Evolutionary conservation across 441 rosid genomes (phyloP), one percentile per base, ranked within the genome.

Genomic region (Pelargonium cotyledonis): DNA sequence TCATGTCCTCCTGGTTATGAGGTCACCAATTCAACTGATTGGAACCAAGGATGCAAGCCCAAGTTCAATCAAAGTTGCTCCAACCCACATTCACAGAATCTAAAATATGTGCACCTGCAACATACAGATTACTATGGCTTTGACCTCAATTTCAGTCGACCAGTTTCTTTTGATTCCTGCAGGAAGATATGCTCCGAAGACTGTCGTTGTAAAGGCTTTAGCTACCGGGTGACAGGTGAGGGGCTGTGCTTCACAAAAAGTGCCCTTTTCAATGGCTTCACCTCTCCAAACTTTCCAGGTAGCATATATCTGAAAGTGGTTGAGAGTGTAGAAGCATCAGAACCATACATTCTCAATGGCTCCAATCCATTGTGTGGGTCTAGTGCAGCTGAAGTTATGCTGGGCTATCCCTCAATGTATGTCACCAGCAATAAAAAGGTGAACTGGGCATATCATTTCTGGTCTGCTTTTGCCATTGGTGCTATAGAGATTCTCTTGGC

Each of bases 1-100:
- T 74, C 85, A 4, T 83, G 89, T 68, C 83, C 83, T 44, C 82
- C 84, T 5, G 82, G 85, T 2, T 83, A 78, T 29, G 76, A 75
- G 67, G 55, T 40, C 14, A 43, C 14, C 6, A 73, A 81, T 0
- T 67, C 68, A 0, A 70, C 65, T 1, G 58, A 80, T 65, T 77
- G 88, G 88, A 65, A 70, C 51, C 61, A 75, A 58, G 85, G 85
- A 8, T 84, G 87, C 80, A 76, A 80, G 62, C 78, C 79, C 14
- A 75, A n/a, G 72, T 77, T 83, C 68, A 61, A 62, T 16, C 12
- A 12, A 4, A 11, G 15, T 11, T 49, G 55, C n/a, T 38, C 55
- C 14, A 51, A n/a, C n/a, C n/a, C n/a, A n/a, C n/a, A n/a, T n/a
- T n/a, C n/a, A n/a, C n/a, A n/a, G 55, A 4, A 49, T 3, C 68